Evolutionary conservation across 495 filamentous ascomycete species (phyloP).

Genomic region (Tuber umbilicatum): DNA sequence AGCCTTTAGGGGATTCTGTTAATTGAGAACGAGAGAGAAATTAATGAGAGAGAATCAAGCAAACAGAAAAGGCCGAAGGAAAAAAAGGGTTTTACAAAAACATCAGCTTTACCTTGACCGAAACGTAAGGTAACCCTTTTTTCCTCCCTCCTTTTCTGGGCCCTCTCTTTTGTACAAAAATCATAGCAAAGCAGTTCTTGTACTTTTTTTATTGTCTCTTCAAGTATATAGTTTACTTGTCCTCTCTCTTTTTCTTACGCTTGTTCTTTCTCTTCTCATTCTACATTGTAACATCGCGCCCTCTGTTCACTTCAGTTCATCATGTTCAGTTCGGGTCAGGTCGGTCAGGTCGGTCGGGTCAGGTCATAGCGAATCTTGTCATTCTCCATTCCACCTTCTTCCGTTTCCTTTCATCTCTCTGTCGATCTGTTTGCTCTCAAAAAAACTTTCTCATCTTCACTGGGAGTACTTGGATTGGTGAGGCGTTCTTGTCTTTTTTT

Average conservation of each 20-base stretch:
- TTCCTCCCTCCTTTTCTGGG: background rate
- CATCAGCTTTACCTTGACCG: background rate
- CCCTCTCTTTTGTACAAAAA: background rate
- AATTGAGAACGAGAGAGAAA: slow-evolving; percentile 6
- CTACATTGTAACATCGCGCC: background rate
- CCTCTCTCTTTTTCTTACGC: background rate
- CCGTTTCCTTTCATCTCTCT: background rate
- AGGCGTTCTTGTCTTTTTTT: background rate
- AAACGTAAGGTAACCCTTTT: background rate
- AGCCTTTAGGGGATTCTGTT: slow-evolving; percentile 4
- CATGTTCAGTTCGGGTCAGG: background rate
- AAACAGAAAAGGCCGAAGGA: slow-evolving; percentile 5
- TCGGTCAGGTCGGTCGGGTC: background rate
- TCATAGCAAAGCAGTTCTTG: slow-evolving; percentile 5
- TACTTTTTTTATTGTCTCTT: background rate
- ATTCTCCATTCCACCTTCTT: background rate
- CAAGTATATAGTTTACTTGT: background rate
- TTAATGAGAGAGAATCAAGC: background rate
- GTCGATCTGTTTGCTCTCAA: background rate
- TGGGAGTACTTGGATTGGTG: slow-evolving; percentile 3
- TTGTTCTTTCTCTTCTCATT: background rate
- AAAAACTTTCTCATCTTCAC: slow-evolving; percentile 3
- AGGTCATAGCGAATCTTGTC: slow-evolving; percentile 5
- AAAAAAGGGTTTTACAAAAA: background rate
- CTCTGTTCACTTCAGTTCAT: background rate